phyloP scores from a whole-genome alignment of 2,329 filamentous ascomycete genomes.

The Bipolaris cookei region DNA sequence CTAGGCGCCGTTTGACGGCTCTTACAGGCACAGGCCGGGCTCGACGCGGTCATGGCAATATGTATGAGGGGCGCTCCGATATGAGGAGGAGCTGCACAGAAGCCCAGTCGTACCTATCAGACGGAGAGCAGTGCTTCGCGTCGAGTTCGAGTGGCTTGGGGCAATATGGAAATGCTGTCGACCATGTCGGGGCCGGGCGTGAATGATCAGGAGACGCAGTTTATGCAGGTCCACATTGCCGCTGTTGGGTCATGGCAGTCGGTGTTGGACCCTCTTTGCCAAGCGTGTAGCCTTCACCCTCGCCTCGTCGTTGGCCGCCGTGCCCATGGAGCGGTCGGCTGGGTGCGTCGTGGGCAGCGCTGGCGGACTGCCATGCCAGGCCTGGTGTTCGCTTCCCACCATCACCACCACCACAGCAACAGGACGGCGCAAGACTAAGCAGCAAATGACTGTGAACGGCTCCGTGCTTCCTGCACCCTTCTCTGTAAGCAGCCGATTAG shows the following conservation, averaged over 20 bases:
- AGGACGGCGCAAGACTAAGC: conserved; percentile 19
- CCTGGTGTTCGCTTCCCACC: no score
- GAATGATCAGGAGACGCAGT: conserved; percentile 30
- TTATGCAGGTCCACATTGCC: conserved; percentile 43
- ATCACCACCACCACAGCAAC: neutral
- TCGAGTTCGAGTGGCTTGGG: conserved; percentile 29
- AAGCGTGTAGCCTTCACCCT: conserved; percentile 23
- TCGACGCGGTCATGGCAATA: conserved; percentile 17
- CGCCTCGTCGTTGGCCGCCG: conserved; percentile 21
- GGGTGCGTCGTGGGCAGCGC: conserved; percentile 14
- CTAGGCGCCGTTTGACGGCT: conserved; percentile 24
- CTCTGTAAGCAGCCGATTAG: conserved; percentile 33
- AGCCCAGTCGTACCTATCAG: conserved; percentile 31
- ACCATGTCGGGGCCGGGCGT: conserved; percentile 24
- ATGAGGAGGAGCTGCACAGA: conserved; percentile 32
- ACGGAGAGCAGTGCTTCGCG: conserved; percentile 21
- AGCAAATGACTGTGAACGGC: conserved; percentile 18
- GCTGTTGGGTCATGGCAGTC: conserved; percentile 29
- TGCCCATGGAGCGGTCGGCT: conserved; percentile 41
- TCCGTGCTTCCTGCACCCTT: conserved; percentile 38
- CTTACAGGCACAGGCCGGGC: conserved; percentile 28
- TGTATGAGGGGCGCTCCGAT: conserved; percentile 35
- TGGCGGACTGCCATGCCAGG: conserved; percentile 22
- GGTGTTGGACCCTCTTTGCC: conserved; percentile 24
- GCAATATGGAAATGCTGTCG: conserved; percentile 33